Percentiles rank a stretch among this genome's conserved stretches.
Conservation (phyloP, 768 basidiomycete species). For the Xerocomus spinulosus region DNA sequence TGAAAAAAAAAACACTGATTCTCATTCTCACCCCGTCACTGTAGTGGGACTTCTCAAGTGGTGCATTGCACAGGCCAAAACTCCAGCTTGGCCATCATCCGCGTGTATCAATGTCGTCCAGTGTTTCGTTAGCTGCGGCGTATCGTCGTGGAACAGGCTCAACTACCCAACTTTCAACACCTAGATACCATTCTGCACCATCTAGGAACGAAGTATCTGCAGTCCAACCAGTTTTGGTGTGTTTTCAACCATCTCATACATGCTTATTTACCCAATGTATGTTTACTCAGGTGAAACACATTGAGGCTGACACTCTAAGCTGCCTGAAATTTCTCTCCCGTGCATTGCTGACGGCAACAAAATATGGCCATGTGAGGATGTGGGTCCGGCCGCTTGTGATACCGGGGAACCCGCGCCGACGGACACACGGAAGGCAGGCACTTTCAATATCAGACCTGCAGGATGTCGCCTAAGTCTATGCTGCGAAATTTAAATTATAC, state of each 20-base stretch:
- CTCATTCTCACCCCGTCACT: slow-evolving; percentile 2
- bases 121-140: slow-evolving; percentile 63
- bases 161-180: slow-evolving; percentile 48
- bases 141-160: slow-evolving; percentile 58
- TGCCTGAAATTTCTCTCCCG: slow-evolving; percentile 74
- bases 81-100: slow-evolving; percentile 66
- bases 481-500: slow-evolving; percentile 10
- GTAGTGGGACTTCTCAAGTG: slow-evolving; percentile 94
- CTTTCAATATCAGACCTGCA: slow-evolving; percentile 30
- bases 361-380: slow-evolving; percentile 71
- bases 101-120: slow-evolving; percentile 74
- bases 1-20: background rate
- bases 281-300: slow-evolving; percentile 59
- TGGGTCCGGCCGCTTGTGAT: slow-evolving; percentile 75
- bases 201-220: slow-evolving; percentile 86
- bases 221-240: slow-evolving; percentile 84
- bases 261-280: background rate
- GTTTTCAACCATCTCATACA: slow-evolving; percentile 21
- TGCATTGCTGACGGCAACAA: slow-evolving; percentile 73
- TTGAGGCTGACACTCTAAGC: slow-evolving; percentile 77
- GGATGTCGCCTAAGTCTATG: slow-evolving; percentile 18
- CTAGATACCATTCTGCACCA: slow-evolving; percentile 81
- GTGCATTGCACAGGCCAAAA: slow-evolving; percentile 86
- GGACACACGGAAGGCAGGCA: slow-evolving; percentile 28
- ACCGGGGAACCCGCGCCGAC: slow-evolving; percentile 20